Conservation (phyloP, 1,284 basidiomycete species). For the Fomitiporia mediterranea region DNA sequence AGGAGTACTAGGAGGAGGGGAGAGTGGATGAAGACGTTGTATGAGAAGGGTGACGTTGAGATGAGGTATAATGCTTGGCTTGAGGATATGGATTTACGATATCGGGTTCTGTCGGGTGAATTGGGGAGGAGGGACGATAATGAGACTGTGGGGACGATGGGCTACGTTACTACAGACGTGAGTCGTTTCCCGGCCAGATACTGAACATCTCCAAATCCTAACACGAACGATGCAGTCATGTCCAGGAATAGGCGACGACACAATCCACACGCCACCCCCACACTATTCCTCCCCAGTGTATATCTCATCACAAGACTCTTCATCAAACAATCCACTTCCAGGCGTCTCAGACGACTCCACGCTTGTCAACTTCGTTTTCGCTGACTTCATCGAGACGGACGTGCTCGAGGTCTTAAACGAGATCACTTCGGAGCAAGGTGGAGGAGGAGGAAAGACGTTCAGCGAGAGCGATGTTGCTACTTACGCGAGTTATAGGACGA, state of each 20-base stretch:
- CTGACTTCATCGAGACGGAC: constrained; percentile 56
- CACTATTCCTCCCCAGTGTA: constrained; percentile 52
- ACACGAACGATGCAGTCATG: constrained; percentile 1
- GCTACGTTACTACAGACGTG: constrained; percentile 73
- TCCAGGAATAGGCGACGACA: constrained; percentile 70
- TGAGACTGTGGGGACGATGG: constrained; percentile 26
- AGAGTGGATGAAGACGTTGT: constrained; percentile 35
- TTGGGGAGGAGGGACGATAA: constrained; percentile 5
- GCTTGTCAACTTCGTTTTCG: constrained; percentile 62
- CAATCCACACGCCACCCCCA: constrained; percentile 51
- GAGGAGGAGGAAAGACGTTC: constrained; percentile 32
- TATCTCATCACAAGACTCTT: constrained; percentile 42
- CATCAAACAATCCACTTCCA: constrained; percentile 29
- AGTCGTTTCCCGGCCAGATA: constrained; percentile 27
- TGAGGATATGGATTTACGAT: constrained; percentile 41
- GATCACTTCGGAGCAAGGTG: constrained; percentile 36
- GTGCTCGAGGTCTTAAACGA: constrained; percentile 52
- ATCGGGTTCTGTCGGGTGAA: neutral
- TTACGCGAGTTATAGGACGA: constrained; percentile 49
- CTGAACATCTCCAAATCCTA: neutral
- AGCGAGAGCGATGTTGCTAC: constrained; percentile 43
- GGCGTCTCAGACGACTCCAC: constrained; percentile 40
- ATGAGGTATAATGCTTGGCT: constrained; percentile 50
- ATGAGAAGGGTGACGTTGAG: constrained; percentile 49
- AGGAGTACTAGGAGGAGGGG: constrained; percentile 14